Percentiles rank a stretch among this genome's conserved stretches.
phyloP scores from a whole-genome alignment of 805 yeast genomes.

The Maudiozyma barnettii region DNA sequence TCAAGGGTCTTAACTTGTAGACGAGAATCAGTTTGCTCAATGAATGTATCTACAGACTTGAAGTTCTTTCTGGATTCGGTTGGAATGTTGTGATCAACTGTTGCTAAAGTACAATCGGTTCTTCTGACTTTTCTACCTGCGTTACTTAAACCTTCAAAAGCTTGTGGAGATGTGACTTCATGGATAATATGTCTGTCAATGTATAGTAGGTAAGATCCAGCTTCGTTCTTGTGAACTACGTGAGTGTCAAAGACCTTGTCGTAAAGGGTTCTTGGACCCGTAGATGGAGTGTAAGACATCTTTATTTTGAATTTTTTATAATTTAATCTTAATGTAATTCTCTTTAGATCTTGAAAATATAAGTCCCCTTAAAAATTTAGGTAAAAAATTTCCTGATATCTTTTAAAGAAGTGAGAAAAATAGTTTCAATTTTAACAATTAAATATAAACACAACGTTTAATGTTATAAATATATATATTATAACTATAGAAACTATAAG shows the following conservation, averaged over 20 bases:
- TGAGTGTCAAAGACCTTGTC: conserved; percentile 96
- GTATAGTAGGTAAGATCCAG: conserved; percentile 77
- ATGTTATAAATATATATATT: too few species aligned
- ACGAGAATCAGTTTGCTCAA: conserved; percentile 83
- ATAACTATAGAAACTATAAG: too few species aligned
- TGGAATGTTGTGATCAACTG: conserved; percentile 96
- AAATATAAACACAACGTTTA: too few species aligned
- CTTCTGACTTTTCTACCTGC: conserved; percentile 89
- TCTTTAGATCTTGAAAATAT: too few species aligned
- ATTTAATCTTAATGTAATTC: background rate
- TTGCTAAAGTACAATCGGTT: conserved; percentile 84
- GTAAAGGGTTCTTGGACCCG: conserved; percentile 65
- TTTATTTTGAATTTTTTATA: background rate
- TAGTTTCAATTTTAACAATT: too few species aligned
- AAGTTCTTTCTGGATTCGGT: conserved; percentile 76
- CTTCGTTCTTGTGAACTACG: conserved; percentile 79
- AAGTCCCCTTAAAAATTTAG: too few species aligned
- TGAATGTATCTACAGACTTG: conserved; percentile 66
- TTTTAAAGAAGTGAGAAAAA: too few species aligned
- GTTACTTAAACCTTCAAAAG: conserved; percentile 86
- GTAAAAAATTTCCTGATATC: too few species aligned
- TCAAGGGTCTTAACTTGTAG: conserved; percentile 88
- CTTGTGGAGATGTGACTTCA: conserved; percentile 98
- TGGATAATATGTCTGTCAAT: conserved; percentile 97
- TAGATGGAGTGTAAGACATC: conserved; percentile 26